Evolutionary conservation across 495 filamentous ascomycete species (phyloP).

Genomic region (Penicillium ochrochloron): DNA sequence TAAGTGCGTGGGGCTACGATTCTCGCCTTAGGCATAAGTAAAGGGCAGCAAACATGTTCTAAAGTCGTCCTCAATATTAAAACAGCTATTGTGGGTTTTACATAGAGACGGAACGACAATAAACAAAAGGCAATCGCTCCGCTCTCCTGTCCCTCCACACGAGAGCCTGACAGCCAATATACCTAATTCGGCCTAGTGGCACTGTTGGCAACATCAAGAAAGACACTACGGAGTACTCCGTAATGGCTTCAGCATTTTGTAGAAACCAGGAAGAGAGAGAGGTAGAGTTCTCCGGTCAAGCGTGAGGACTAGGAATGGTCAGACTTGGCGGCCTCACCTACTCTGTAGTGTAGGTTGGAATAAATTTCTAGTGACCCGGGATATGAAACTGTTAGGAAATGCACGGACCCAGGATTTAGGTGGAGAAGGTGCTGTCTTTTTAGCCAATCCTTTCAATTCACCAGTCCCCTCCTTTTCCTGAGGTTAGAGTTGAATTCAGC

Average conservation of each 20-base stretch:
- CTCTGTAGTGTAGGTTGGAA: background rate
- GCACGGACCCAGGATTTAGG: background rate
- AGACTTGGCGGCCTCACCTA: background rate
- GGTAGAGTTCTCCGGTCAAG: background rate
- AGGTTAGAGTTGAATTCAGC: background rate
- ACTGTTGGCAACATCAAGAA: background rate
- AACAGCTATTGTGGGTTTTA: too few relatives aligned
- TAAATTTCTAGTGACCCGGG: background rate
- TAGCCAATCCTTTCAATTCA: background rate
- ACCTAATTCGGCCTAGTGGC: background rate
- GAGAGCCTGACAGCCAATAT: background rate
- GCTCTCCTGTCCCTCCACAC: too few relatives aligned
- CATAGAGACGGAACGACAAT: too few relatives aligned
- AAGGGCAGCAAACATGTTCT: too few relatives aligned
- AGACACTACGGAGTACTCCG: background rate
- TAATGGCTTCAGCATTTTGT: background rate
- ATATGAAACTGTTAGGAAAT: background rate
- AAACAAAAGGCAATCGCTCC: too few relatives aligned
- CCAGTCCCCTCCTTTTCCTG: background rate
- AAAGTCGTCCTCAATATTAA: too few relatives aligned
- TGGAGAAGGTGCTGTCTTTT: background rate
- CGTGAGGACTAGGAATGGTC: background rate
- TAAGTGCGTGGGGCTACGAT: too few relatives aligned
- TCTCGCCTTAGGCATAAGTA: too few relatives aligned
- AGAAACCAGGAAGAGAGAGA: background rate